Evolutionary conservation across 495 filamentous ascomycete species (phyloP).

Genomic region (Cercophora newfieldiana): DNA sequence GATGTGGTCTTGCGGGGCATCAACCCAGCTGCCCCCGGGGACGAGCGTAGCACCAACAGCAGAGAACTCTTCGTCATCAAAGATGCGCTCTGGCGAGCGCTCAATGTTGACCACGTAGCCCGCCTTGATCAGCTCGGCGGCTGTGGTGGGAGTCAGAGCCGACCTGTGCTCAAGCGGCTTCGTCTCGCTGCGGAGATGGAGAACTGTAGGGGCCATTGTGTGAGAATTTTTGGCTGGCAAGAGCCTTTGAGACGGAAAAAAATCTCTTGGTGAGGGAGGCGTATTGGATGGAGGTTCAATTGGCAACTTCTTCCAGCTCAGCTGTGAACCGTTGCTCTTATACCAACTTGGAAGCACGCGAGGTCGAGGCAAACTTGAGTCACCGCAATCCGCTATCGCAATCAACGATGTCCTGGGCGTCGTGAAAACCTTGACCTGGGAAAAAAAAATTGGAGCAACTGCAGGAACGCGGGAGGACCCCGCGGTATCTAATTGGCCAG

Average conservation of each 20-base stretch:
- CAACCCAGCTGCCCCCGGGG: constrained; percentile 74
- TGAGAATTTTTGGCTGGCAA: neutral
- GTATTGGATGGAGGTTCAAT: neutral
- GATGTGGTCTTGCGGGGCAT: constrained; percentile 74
- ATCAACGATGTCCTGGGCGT: neutral
- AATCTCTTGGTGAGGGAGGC: neutral
- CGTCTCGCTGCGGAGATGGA: constrained; percentile 50
- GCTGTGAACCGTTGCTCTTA: constrained; percentile 3
- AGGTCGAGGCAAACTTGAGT: constrained; percentile 11
- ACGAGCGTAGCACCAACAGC: constrained; percentile 73
- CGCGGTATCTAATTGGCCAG: constrained; percentile 7
- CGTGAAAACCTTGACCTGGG: constrained; percentile 6
- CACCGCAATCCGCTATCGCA: constrained; percentile 12
- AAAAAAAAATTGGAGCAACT: constrained; percentile 5
- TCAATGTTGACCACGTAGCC: constrained; percentile 86
- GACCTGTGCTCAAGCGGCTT: constrained; percentile 62
- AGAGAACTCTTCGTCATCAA: constrained; percentile 69
- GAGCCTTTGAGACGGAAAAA: neutral
- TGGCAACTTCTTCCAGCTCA: neutral
- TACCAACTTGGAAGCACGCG: neutral
- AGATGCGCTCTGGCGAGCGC: constrained; percentile 77
- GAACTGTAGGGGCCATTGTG: constrained; percentile 42
- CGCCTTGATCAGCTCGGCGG: constrained; percentile 75
- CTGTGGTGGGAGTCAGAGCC: constrained; percentile 59
- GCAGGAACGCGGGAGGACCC: constrained; percentile 13